These are phyloP conservation scores for Pistacia atlantica DNA, from an alignment of 345 rosid genomes.

Conservation along the genomic window DNA sequence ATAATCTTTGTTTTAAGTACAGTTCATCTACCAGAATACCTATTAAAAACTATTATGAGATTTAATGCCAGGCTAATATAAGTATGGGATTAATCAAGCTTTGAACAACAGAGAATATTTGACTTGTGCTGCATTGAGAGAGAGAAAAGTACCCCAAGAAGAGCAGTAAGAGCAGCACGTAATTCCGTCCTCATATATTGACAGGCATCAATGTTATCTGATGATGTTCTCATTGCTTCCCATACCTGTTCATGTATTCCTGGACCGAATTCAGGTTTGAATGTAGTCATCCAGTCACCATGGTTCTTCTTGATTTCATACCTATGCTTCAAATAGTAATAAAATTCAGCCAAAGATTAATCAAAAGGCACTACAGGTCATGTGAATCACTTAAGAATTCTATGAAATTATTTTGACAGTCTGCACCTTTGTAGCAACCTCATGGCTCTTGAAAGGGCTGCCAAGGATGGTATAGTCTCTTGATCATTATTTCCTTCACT, in stretches of 20 bases:
- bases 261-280: conserved; percentile 77
- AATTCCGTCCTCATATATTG: conserved; percentile 55
- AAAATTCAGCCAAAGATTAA: not conserved
- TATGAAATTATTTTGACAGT: not conserved
- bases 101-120: not conserved
- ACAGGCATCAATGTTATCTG: conserved; percentile 48
- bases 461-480: conserved; percentile 60
- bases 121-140: not conserved
- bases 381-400: not conserved
- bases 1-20: too few relatives aligned
- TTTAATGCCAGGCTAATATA: too few relatives aligned
- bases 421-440: conserved; percentile 62
- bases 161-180: not conserved
- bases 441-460: conserved; percentile 81
- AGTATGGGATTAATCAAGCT: too few relatives aligned
- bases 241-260: conserved; percentile 58
- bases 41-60: too few relatives aligned
- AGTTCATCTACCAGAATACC: too few relatives aligned
- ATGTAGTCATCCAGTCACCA: conserved; percentile 64
- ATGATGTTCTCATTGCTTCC: conserved; percentile 59
- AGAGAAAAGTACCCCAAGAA: not conserved
- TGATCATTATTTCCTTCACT: conserved; percentile 36
- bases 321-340: conserved; percentile 37
- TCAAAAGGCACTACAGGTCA: not conserved
- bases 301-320: conserved; percentile 84